phyloP scores from a whole-genome alignment of 2,329 filamentous ascomycete species.

The Macrophomina phaseolina region DNA sequence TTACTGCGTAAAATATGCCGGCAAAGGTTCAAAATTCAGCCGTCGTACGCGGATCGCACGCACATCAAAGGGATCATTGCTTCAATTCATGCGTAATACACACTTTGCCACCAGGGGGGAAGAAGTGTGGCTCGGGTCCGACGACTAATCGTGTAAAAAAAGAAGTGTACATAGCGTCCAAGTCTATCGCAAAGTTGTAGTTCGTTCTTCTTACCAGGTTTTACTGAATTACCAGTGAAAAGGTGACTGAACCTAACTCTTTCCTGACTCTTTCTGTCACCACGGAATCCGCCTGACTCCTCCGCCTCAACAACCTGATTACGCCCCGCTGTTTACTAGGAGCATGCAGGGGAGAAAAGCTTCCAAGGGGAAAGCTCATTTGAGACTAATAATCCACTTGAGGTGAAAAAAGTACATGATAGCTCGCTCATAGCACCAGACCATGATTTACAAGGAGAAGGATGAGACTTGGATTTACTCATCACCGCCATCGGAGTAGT shows the following conservation, averaged over 20 bases:
- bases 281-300: background rate
- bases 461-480: constrained; percentile 11
- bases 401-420: background rate
- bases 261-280: too few relatives aligned
- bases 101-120: background rate
- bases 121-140: background rate
- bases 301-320: background rate
- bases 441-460: constrained; percentile 23
- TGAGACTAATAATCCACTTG: constrained; percentile 12
- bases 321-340: constrained; percentile 7
- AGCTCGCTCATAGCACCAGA: constrained; percentile 8
- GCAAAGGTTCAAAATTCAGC: too few relatives aligned
- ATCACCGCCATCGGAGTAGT: constrained; percentile 69
- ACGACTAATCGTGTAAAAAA: background rate
- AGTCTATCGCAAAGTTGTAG: constrained; percentile 16
- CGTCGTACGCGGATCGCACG: too few relatives aligned
- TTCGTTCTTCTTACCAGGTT: background rate
- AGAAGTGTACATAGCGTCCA: background rate
- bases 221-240: background rate
- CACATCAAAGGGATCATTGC: background rate
- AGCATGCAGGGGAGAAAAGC: background rate
- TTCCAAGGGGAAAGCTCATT: background rate
- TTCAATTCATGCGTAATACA: constrained; percentile 22
- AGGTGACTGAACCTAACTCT: too few relatives aligned
- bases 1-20: too few relatives aligned